Percentiles rank a stretch among this genome's conserved stretches.
These are phyloP conservation scores for Venturia asperata DNA, from an alignment of 2,329 filamentous ascomycete species.

Conservation along the genomic window DNA sequence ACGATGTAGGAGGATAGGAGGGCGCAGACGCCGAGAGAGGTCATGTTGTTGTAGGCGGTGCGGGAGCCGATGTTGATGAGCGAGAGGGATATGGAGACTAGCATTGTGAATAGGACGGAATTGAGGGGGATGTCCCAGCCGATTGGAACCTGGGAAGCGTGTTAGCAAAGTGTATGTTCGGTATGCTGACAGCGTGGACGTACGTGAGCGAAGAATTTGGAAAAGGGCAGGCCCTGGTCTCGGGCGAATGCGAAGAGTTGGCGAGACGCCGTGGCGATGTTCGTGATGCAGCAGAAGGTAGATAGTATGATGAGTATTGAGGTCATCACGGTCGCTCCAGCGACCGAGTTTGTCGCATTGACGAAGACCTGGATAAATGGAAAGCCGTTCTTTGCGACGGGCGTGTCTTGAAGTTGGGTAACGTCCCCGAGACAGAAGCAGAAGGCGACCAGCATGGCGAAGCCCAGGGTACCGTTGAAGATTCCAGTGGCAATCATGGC, in stretches of 20 bases:
- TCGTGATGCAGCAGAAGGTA: slow-evolving; percentile 29
- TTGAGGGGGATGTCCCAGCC: slow-evolving; percentile 39
- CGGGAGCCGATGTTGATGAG: slow-evolving; percentile 48
- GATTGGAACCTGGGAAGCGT: slow-evolving; percentile 12
- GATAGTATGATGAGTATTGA: slow-evolving; percentile 30
- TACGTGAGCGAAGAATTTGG: slow-evolving; percentile 20
- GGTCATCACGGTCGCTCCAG: slow-evolving; percentile 30
- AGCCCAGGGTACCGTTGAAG: slow-evolving; percentile 28
- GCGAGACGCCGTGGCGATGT: slow-evolving; percentile 34
- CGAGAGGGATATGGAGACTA: slow-evolving; percentile 39
- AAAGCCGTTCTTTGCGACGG: slow-evolving; percentile 24
- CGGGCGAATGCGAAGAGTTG: slow-evolving; percentile 38
- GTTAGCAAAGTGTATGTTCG: neutral
- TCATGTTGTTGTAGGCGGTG: slow-evolving; percentile 38
- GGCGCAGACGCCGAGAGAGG: slow-evolving; percentile 38
- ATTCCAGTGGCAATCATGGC: slow-evolving; percentile 28
- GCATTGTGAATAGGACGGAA: slow-evolving; percentile 41
- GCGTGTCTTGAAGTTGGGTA: slow-evolving; percentile 22
- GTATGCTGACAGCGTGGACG: neutral
- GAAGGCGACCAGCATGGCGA: slow-evolving; percentile 27
- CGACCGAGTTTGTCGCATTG: slow-evolving; percentile 29
- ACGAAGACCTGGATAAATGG: slow-evolving; percentile 33
- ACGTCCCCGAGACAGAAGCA: slow-evolving; percentile 27
- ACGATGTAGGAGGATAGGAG: slow-evolving; percentile 40
- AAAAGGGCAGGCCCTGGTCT: slow-evolving; percentile 35